Evolutionary conservation across 306 rosid genomes (phyloP).

Genomic region (Trichosanthes truncata): DNA sequence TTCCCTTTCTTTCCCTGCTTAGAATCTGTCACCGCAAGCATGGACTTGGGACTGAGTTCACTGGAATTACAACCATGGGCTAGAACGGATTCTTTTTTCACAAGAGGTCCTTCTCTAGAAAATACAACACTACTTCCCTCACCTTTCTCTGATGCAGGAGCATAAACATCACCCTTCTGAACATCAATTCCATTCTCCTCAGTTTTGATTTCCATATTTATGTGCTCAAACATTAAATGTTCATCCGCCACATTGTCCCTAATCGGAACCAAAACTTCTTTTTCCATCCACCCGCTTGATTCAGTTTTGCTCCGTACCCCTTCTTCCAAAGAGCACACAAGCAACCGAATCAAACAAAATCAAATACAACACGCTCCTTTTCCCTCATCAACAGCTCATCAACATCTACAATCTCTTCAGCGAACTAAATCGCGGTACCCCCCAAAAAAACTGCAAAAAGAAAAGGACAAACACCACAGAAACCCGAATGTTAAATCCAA

Average conservation of each 20-base stretch:
- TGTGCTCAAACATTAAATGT: constrained; percentile 13
- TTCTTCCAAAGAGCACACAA: constrained; percentile 9
- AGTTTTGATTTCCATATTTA: constrained; percentile 32
- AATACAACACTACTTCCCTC: constrained; percentile 50
- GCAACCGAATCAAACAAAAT: constrained; percentile 1
- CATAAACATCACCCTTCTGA: constrained; percentile 28
- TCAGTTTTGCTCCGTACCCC: background rate
- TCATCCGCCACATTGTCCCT: constrained; percentile 15
- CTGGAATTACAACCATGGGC: constrained; percentile 30
- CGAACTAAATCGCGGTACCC: background rate
- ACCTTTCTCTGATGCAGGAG: constrained; percentile 29
- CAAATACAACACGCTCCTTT: background rate
- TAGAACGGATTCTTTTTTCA: constrained; percentile 32
- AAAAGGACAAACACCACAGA: background rate
- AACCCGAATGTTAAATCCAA: background rate
- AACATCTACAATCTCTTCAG: background rate
- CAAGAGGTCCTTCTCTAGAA: constrained; percentile 42
- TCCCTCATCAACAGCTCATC: background rate
- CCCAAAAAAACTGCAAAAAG: background rate
- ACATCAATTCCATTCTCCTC: constrained; percentile 25
- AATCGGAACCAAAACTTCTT: background rate
- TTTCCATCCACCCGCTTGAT: background rate
- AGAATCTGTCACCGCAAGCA: constrained; percentile 20
- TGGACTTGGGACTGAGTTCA: constrained; percentile 43
- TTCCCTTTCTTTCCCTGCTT: constrained; percentile 36